Evolutionary conservation across 371 early-diverging fungal species (phyloP), one percentile per base, ranked within the genome.

Genomic region (Rhizopus microsporus): DNA sequence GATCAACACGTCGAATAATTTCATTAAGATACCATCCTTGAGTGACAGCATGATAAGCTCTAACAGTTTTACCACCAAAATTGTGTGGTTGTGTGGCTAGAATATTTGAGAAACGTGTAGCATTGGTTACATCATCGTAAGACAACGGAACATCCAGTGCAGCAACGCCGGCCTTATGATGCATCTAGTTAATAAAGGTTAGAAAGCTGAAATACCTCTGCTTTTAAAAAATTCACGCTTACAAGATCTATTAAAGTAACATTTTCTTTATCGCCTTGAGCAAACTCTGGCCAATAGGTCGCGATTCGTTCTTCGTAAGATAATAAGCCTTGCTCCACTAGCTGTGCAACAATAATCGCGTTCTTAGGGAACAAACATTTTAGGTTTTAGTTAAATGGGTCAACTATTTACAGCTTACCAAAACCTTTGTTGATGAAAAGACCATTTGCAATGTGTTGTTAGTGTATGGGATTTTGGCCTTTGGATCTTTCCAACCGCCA

Each of bases 261-360:
- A 55, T 90, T 71, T 43, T 85, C 82, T 71, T 91, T 91, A 58
- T 81, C 82, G 23, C 87, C 87, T 57, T 81, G 78, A 1, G 80
- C 89, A 66, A 92, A 92, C 56, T 90, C 89, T 2, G 92, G 90
- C 92, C 92, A 92, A 59, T 87, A 86, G 7, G 70, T 72, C 6
- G 80, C 51, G 31, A 92, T 76, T 33, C 60, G 67, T 51, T 76
- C 73, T 42, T 80, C 67, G 62, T 87, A 87, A 9, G 74, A 59
- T 7, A 92, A 46, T 5, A 73, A 44, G 6, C 83, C 84, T 58
- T 82, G 63, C 7, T 85, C 84, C 9, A 90, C 86, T 17, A 89
- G 61, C 16, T 81, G 74, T 5, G 87, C 81, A 30, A 89, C 67
- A 3, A 86, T 77, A 33, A 88, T 78, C 0, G 81, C 75, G 35